Evolutionary conservation across 106 monocot genomes (phyloP).

Genomic region (Allium fistulosum): DNA sequence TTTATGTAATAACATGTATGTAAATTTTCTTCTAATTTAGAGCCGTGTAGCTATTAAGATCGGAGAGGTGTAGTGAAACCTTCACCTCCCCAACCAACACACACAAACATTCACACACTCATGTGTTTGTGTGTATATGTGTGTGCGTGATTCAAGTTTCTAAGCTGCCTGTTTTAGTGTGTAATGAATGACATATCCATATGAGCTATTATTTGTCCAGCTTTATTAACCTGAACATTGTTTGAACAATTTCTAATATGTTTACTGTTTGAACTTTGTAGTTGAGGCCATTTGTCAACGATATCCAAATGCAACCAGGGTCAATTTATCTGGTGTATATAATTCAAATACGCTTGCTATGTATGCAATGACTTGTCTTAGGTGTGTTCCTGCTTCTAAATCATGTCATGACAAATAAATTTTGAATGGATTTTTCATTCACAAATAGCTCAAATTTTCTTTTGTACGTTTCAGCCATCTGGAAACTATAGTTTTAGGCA

Average conservation of each 20-base stretch:
- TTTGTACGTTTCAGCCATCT: constrained; percentile 32
- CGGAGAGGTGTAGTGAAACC: too few species aligned
- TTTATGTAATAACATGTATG: too few species aligned
- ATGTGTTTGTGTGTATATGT: too few species aligned
- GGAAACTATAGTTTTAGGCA: constrained; percentile 43
- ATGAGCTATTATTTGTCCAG: too few species aligned
- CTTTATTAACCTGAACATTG: too few species aligned
- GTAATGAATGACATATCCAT: too few species aligned
- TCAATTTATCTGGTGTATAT: constrained; percentile 61
- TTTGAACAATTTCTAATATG: not conserved
- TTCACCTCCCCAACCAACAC: too few species aligned
- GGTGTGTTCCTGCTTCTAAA: constrained; percentile 26
- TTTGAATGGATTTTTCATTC: not conserved
- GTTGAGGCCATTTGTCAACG: constrained; percentile 73
- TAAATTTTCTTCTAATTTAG: too few species aligned
- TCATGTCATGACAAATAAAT: not conserved
- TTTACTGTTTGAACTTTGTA: constrained; percentile 23
- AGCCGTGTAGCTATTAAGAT: too few species aligned
- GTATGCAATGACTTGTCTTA: constrained; percentile 55
- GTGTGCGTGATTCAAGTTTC: too few species aligned
- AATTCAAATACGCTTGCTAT: constrained; percentile 56
- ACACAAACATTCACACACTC: too few species aligned
- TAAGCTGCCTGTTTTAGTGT: too few species aligned
- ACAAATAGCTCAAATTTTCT: not conserved
- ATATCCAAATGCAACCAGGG: constrained; percentile 69